Evolutionary conservation across 1,139 yeast species (phyloP).

Genomic region (Saccharomyces pastorianus): DNA sequence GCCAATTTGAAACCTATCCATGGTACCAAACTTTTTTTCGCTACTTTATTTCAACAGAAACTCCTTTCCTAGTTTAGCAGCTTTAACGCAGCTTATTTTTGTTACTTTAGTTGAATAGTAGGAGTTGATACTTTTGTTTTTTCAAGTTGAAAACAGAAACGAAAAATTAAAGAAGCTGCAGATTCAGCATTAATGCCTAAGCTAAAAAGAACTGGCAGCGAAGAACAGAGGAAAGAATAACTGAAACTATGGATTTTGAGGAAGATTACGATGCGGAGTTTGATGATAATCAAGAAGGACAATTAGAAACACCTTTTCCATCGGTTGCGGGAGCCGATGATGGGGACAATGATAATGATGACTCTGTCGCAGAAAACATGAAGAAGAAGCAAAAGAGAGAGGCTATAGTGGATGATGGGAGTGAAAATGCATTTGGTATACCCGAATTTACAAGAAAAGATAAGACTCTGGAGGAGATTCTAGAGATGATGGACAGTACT

Average conservation of each 20-base stretch:
- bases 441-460: constrained; percentile 78
- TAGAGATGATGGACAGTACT: constrained; percentile 84
- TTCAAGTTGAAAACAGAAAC: constrained; percentile 34
- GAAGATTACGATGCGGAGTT: constrained; percentile 36
- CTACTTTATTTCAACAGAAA: constrained; percentile 30
- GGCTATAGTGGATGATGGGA: constrained; percentile 15
- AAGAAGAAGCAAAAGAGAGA: constrained; percentile 15
- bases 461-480: constrained; percentile 75
- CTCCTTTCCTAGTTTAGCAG: not conserved
- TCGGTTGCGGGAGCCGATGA: constrained; percentile 8
- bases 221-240: constrained; percentile 2
- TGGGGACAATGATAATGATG: constrained; percentile 14
- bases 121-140: not conserved
- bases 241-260: constrained; percentile 29
- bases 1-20: constrained; percentile 13
- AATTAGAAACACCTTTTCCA: constrained; percentile 20
- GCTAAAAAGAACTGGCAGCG: constrained; percentile 6
- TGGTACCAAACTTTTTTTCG: not conserved
- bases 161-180: constrained; percentile 40
- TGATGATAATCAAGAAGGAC: constrained; percentile 36
- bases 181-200: constrained; percentile 52
- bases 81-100: not conserved
- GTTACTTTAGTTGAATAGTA: not conserved
- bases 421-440: constrained; percentile 36
- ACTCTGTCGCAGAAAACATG: constrained; percentile 7